Evolutionary conservation across 371 early-diverging fungal species (phyloP).

Genomic region (Scutellospora calospora): DNA sequence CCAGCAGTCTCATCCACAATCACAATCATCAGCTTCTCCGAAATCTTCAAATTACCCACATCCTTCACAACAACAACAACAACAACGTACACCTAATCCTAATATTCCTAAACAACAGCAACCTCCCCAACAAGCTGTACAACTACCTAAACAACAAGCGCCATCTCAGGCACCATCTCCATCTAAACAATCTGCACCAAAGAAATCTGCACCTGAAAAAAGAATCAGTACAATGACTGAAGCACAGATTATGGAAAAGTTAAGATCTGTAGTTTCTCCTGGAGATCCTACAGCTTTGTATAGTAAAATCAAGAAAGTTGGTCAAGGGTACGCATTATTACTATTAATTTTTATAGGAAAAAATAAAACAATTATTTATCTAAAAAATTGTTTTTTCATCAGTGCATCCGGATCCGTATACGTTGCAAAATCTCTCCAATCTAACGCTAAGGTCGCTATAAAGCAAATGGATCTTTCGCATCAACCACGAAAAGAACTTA

Average conservation of each 20-base stretch:
- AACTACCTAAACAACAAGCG: conserved; percentile 45
- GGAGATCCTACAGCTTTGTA: conserved; percentile 90
- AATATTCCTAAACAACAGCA: conserved; percentile 47
- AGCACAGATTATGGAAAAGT: conserved; percentile 90
- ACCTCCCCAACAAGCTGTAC: conserved; percentile 45
- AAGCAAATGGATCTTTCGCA: conserved; percentile 96
- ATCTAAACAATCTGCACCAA: conserved; percentile 54
- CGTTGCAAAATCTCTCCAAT: conserved; percentile 77
- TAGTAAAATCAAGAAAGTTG: conserved; percentile 91
- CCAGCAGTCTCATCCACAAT: not conserved
- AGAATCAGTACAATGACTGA: conserved; percentile 89
- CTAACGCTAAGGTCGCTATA: conserved; percentile 87
- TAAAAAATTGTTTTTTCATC: not conserved
- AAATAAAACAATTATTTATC: not conserved
- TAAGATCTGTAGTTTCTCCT: conserved; percentile 83
- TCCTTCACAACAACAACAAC: conserved; percentile 28
- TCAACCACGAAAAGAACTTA: conserved; percentile 94
- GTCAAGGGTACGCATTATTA: conserved; percentile 82
- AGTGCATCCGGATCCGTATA: conserved; percentile 97
- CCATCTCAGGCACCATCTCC: conserved; percentile 43
- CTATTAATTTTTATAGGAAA: not conserved
- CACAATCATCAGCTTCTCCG: not conserved
- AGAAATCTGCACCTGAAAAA: conserved; percentile 64
- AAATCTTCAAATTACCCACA: not conserved
- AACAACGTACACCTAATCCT: conserved; percentile 39